These are phyloP conservation scores for Lipomyces spencermartinsiae DNA, from an alignment of 805 yeast genomes.

Conservation along the genomic window DNA sequence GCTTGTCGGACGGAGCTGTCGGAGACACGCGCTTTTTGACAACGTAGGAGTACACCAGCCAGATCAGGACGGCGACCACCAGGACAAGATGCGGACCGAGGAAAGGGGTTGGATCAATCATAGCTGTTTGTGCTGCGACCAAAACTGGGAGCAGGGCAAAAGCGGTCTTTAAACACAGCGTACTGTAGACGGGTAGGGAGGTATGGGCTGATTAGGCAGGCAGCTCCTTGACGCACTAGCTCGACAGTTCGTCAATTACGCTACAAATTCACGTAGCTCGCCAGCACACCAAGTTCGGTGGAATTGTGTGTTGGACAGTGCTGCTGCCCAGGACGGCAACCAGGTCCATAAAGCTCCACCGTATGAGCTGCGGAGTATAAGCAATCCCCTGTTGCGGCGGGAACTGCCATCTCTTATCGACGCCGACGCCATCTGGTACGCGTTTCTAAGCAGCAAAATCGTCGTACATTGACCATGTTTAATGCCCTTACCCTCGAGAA, in stretches of 20 bases:
- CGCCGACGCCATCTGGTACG: neutral
- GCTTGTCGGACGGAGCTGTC: neutral
- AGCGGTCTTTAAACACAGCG: neutral
- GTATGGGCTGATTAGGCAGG: neutral
- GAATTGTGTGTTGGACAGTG: neutral
- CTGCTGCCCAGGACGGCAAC: neutral
- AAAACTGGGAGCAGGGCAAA: neutral
- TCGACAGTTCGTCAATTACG: neutral
- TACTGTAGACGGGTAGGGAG: neutral
- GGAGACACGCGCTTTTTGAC: conserved; percentile 1
- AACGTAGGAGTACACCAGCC: neutral
- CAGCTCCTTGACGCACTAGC: neutral
- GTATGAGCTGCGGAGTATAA: neutral
- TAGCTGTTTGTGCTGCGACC: neutral
- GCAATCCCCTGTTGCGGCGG: neutral
- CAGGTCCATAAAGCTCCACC: neutral
- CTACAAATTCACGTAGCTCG: neutral
- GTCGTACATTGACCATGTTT: neutral
- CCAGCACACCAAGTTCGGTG: neutral
- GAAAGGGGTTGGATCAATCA: neutral
- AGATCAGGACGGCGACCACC: neutral
- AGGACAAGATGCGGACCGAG: neutral
- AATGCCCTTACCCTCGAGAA: neutral
- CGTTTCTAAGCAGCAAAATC: neutral
- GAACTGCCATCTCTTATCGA: neutral